phyloP scores from a whole-genome alignment of 2,329 filamentous ascomycete species.

The Penicillium psychrosexuale region DNA sequence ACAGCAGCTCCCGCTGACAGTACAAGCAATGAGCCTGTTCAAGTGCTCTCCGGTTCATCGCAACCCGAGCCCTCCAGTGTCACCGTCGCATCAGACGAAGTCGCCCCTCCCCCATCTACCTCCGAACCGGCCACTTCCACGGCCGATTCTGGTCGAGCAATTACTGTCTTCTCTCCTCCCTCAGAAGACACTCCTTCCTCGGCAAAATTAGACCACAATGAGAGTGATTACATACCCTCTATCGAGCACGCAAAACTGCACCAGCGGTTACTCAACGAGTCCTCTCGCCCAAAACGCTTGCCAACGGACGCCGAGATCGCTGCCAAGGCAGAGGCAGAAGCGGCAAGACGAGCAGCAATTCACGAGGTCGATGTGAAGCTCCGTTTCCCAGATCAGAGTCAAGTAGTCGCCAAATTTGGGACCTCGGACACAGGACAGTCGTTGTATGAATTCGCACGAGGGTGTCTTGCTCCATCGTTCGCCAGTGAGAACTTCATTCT shows the following conservation, averaged over 20 bases:
- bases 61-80: slow-evolving; percentile 5
- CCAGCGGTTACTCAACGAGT: slow-evolving; percentile 69
- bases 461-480: slow-evolving; percentile 60
- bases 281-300: slow-evolving; percentile 75
- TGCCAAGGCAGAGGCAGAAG: slow-evolving; percentile 63
- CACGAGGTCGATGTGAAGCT: slow-evolving; percentile 72
- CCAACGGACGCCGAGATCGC: slow-evolving; percentile 79
- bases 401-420: slow-evolving; percentile 68
- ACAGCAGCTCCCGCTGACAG: slow-evolving; percentile 2
- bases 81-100: slow-evolving; percentile 1
- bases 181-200: slow-evolving; percentile 71
- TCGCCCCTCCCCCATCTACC: slow-evolving; percentile 11
- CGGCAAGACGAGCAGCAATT: slow-evolving; percentile 63
- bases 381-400: slow-evolving; percentile 82
- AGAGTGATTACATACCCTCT: slow-evolving; percentile 75
- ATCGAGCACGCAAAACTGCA: slow-evolving; percentile 80
- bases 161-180: slow-evolving; percentile 76
- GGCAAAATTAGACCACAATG: slow-evolving; percentile 63
- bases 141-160: slow-evolving; percentile 45
- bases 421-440: slow-evolving; percentile 65
- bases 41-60: slow-evolving; percentile 12
- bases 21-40: slow-evolving; percentile 5
- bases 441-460: slow-evolving; percentile 71
- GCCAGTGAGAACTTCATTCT: slow-evolving; percentile 68
- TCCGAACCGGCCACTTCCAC: slow-evolving; percentile 24